These are phyloP conservation scores for Starmerella ratchasimensis DNA, from an alignment of 805 yeast genomes.

Conservation along the genomic window DNA sequence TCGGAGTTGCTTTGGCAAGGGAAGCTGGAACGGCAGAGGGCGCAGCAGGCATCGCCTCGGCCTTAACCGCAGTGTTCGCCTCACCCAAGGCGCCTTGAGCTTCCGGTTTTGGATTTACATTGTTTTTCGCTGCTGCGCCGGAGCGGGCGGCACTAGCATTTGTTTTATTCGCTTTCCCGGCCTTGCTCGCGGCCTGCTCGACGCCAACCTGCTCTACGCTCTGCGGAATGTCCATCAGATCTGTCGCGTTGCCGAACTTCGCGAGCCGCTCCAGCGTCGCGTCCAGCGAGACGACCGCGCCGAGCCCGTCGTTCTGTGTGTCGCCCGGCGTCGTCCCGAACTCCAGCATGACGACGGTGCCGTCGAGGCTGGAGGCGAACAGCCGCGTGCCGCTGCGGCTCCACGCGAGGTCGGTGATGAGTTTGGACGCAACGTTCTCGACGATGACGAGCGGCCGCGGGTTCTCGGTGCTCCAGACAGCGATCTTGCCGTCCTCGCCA, in stretches of 20 bases:
- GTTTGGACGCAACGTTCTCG: conserved; percentile 55
- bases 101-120: too few species aligned
- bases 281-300: conserved; percentile 43
- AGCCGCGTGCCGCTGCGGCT: conserved; percentile 61
- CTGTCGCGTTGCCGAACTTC: conserved; percentile 79
- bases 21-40: neutral
- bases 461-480: conserved; percentile 70
- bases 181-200: conserved; percentile 37
- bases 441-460: conserved; percentile 72
- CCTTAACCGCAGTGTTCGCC: too few species aligned
- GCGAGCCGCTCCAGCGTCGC: conserved; percentile 56
- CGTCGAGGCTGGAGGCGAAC: conserved; percentile 74
- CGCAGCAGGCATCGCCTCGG: too few species aligned
- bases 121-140: neutral
- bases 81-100: too few species aligned
- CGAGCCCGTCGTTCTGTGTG: conserved; percentile 18
- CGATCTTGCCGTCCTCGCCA: conserved; percentile 83
- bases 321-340: conserved; percentile 38
- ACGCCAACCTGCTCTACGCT: conserved; percentile 62
- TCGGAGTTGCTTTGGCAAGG: neutral
- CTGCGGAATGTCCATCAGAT: conserved; percentile 74
- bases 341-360: conserved; percentile 52
- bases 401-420: conserved; percentile 87
- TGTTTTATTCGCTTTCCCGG: neutral
- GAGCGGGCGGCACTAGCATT: neutral